A percentile compares a stretch with the other conserved stretches of the same genome.
phyloP scores from a whole-genome alignment of 108 stramenopile genomes.

The Epithemia pelagica region DNA sequence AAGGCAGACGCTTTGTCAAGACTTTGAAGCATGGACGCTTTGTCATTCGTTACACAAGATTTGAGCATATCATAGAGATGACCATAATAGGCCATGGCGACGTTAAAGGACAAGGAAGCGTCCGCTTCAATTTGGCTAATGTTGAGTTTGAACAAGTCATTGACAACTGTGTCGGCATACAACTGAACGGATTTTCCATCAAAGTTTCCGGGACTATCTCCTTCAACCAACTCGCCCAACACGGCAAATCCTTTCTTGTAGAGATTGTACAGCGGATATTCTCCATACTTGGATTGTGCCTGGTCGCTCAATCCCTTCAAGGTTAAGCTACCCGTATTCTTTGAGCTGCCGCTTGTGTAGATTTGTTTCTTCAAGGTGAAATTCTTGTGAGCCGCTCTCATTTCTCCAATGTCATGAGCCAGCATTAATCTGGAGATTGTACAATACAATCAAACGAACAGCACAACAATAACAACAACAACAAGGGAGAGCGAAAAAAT shows the following conservation, averaged over 20 bases:
- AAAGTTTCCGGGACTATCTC: slow-evolving; percentile 40
- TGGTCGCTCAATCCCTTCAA: neutral
- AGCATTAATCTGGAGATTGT: slow-evolving; percentile 6
- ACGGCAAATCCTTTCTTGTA: slow-evolving; percentile 59
- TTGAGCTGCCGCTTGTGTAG: slow-evolving; percentile 5
- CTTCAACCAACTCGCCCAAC: slow-evolving; percentile 37
- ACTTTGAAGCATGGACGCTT: slow-evolving; percentile 11
- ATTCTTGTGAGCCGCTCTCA: slow-evolving; percentile 6
- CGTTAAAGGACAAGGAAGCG: slow-evolving; percentile 40
- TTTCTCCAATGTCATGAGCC: slow-evolving; percentile 5
- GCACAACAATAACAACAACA: neutral
- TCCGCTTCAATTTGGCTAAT: slow-evolving; percentile 33
- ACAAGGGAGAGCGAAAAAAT: neutral
- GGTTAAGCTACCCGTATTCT: neutral
- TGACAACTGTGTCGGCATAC: slow-evolving; percentile 52
- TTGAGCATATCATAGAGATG: slow-evolving; percentile 42
- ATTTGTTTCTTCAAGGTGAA: slow-evolving; percentile 5
- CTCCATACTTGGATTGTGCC: neutral
- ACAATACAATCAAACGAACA: neutral
- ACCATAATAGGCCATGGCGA: slow-evolving; percentile 70
- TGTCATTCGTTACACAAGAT: slow-evolving; percentile 32
- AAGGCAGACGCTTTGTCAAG: slow-evolving; percentile 68
- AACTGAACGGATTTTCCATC: slow-evolving; percentile 38
- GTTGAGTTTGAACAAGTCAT: slow-evolving; percentile 41
- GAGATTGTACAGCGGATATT: slow-evolving; percentile 56